Evolutionary conservation across 148 eudicot genomes (phyloP).

Genomic region (Fallopia convolvulus): DNA sequence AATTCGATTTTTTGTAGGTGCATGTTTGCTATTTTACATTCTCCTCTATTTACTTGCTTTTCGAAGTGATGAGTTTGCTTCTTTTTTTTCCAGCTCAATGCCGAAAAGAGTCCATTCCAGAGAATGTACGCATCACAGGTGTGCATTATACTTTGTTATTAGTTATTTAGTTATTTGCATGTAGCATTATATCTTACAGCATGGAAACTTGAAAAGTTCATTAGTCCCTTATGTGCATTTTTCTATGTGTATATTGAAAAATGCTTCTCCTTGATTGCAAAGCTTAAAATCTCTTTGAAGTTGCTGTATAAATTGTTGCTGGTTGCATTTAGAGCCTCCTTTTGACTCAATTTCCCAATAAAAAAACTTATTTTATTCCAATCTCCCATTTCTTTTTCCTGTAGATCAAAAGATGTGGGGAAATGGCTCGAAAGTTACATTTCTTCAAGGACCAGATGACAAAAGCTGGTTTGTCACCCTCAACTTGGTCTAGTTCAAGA

Average conservation of each 20-base stretch:
- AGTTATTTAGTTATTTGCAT: background rate
- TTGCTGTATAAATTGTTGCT: background rate
- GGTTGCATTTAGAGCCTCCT: background rate
- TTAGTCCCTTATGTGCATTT: background rate
- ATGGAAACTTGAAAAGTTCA: background rate
- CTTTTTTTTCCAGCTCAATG: slow-evolving; percentile 52
- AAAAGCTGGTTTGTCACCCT: slow-evolving; percentile 52
- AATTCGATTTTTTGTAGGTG: background rate
- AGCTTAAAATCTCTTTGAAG: background rate
- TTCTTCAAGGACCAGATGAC: slow-evolving; percentile 66
- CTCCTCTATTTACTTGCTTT: background rate
- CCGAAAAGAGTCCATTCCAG: slow-evolving; percentile 88
- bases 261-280: background rate
- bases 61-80: background rate
- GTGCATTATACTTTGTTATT: slow-evolving; percentile 10
- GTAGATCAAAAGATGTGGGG: slow-evolving; percentile 76
- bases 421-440: slow-evolving; percentile 74
- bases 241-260: background rate
- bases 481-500: slow-evolving; percentile 32
- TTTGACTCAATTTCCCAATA: background rate
- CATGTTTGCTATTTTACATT: background rate
- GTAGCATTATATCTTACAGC: background rate
- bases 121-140: slow-evolving; percentile 91
- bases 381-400: background rate
- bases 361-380: background rate